Percentiles rank a stretch among this genome's conserved stretches.
Evolutionary conservation across 768 basidiomycete species (phyloP).

Genomic region (Clitopilus passeckerianus): DNA sequence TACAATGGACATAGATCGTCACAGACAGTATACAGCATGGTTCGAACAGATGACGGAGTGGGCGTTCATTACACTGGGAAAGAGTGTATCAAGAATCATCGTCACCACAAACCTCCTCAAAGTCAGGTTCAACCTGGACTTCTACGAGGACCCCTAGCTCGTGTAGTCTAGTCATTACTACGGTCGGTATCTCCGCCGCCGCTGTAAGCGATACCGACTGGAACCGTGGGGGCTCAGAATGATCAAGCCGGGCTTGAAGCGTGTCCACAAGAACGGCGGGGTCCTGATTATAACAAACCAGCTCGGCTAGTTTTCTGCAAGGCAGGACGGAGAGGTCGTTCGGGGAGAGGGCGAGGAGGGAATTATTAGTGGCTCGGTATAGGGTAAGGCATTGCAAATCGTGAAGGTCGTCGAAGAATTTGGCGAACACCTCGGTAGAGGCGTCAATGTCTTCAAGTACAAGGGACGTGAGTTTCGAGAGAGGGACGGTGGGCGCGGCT

Average conservation of each 20-base stretch:
- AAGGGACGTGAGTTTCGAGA: conserved; percentile 24
- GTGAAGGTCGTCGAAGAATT: conserved; percentile 21
- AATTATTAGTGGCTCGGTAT: conserved; percentile 15
- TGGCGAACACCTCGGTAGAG: conserved; percentile 10
- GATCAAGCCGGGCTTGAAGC: neutral
- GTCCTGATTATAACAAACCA: neutral
- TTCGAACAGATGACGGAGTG: too few species aligned
- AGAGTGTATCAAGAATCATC: neutral
- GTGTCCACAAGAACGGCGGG: neutral
- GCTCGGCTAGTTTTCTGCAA: conserved; percentile 1
- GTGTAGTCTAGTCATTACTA: neutral
- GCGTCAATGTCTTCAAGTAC: conserved; percentile 23
- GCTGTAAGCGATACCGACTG: neutral
- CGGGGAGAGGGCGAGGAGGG: conserved; percentile 14
- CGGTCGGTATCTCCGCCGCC: neutral
- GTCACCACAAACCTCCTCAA: neutral
- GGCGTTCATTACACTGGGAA: too few species aligned
- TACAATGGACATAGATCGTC: too few species aligned
- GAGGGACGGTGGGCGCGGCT: conserved; percentile 5
- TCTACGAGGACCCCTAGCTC: neutral
- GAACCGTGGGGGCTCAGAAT: neutral
- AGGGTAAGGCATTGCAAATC: conserved; percentile 18
- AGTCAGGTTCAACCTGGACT: neutral
- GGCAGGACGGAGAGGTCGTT: neutral
- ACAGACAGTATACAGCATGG: too few species aligned